Conservation (phyloP, 2,329 filamentous ascomycete genomes). For the Cordyceps tenuipes region DNA sequence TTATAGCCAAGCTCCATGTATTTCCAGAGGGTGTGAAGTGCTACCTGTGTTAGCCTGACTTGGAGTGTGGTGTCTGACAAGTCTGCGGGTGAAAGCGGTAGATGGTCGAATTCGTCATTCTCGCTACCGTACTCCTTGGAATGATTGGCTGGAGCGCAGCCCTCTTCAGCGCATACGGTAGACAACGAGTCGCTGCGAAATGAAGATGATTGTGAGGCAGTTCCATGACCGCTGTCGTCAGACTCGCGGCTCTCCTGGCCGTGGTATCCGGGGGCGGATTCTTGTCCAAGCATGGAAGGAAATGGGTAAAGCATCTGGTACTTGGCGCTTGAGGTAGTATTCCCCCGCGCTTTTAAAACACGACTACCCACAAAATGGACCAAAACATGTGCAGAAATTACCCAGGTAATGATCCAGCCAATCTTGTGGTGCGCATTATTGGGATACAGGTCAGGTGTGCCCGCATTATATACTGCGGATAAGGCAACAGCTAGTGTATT, state of each 20-base stretch:
- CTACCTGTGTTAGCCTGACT: conserved; percentile 44
- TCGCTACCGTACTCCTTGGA: conserved; percentile 43
- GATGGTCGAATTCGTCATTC: conserved; percentile 28
- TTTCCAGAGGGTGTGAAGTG: conserved; percentile 48
- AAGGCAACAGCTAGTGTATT: conserved; percentile 59
- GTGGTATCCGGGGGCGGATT: not conserved
- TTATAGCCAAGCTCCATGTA: conserved; percentile 54
- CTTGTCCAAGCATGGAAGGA: not conserved
- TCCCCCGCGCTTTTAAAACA: conserved; percentile 35
- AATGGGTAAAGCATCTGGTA: conserved; percentile 8
- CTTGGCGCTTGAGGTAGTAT: conserved; percentile 5
- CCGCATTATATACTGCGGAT: conserved; percentile 65
- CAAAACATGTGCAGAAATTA: conserved; percentile 61
- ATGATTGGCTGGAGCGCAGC: conserved; percentile 26
- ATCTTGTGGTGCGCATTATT: conserved; percentile 84
- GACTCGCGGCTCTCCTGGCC: conserved; percentile 42
- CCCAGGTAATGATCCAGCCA: conserved; percentile 74
- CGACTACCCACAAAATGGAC: conserved; percentile 54
- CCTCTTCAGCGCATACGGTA: conserved; percentile 42
- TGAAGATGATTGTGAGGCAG: conserved; percentile 60
- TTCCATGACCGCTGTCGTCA: conserved; percentile 66
- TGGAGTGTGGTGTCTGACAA: conserved; percentile 38
- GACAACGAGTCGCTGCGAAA: conserved; percentile 58
- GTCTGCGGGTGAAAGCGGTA: conserved; percentile 30
- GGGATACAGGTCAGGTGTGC: conserved; percentile 77